A percentile compares a stretch with the other conserved stretches of the same genome.
Evolutionary conservation across 495 filamentous ascomycete genomes (phyloP).

Genomic region (Rusavskia elegans): DNA sequence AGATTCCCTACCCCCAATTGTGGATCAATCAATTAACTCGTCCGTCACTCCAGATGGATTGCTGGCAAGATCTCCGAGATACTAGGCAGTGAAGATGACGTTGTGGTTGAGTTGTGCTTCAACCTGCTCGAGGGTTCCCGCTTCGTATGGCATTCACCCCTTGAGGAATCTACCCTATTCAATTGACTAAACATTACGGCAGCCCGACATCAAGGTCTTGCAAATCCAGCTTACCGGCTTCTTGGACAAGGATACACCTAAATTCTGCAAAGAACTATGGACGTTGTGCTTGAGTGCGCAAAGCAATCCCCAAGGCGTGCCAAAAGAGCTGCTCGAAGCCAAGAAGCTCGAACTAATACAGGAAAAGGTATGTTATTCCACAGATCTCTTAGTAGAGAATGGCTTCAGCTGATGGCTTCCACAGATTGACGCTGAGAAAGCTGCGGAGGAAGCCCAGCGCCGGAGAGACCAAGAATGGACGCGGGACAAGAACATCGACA

Average conservation of each 20-base stretch:
- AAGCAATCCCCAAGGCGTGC: slow-evolving; percentile 72
- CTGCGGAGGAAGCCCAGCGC: slow-evolving; percentile 55
- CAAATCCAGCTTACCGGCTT: slow-evolving; percentile 92
- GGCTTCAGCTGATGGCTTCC: slow-evolving; percentile 7
- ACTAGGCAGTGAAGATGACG: slow-evolving; percentile 80
- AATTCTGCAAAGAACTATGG: slow-evolving; percentile 93
- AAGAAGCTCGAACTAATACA: slow-evolving; percentile 91
- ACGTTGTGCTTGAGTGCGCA: slow-evolving; percentile 80
- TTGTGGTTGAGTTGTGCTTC: slow-evolving; percentile 85
- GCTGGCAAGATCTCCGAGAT: slow-evolving; percentile 72
- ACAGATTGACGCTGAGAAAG: slow-evolving; percentile 71
- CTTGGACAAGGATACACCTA: slow-evolving; percentile 78
- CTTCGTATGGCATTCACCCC: slow-evolving; percentile 19
- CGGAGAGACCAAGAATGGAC: slow-evolving; percentile 49
- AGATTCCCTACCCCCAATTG: slow-evolving; percentile 6
- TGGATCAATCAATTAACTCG: background rate
- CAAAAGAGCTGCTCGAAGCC: slow-evolving; percentile 83
- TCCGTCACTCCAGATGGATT: slow-evolving; percentile 58
- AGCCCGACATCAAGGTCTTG: slow-evolving; percentile 91
- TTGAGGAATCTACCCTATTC: background rate
- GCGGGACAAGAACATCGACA: slow-evolving; percentile 44
- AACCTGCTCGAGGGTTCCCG: slow-evolving; percentile 68
- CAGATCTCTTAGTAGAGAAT: slow-evolving; percentile 3
- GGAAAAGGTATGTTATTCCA: slow-evolving; percentile 51
- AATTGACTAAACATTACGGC: slow-evolving; percentile 1